Base-by-base conservation (phyloP, 768 basidiomycete species). In the Mycena leptocephala region DNA sequence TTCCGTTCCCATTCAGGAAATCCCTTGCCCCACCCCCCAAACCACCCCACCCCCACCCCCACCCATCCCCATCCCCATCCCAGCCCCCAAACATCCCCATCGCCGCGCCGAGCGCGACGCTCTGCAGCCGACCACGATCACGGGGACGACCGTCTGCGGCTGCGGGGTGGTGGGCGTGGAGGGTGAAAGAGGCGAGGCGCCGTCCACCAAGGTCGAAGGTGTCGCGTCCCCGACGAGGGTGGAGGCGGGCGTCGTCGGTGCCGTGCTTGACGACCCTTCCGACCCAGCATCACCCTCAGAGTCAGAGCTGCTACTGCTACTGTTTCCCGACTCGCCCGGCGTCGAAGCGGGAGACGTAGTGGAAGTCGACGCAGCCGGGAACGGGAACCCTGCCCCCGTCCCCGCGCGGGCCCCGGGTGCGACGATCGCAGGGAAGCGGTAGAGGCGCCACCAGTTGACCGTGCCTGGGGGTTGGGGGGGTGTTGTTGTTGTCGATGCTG, bases 61-160 rank as follows among this genome's bases (percentile, higher is more conserved):
- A 16, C 41, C 41, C 43, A 26, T 35, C 39, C 48, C 39, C 64
- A n/a, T n/a, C 39, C 56, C 68, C 37, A 20, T 3, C 46, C 37
- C 67, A 16, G n/a, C 62, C 62, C 48, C 59, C 71, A 48, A 68
- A 78, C 73, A 26, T 51, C 78, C 22, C 82, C 83, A 71, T 80
- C 63, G 37, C 69, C 81, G 33, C 63, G 16, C 63, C 76, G 78
- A 76, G 74, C n/a, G 82, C 68, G 70, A 83, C 94, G 72, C 93
- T 94, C 84, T 95, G 95, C 56, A 96, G 11, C 95, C 95, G 32
- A 96, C 95, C 69, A 96, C 92, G 75, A 96, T 95, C 75, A 96
- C 94, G 24, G 95, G 95, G 18, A 96, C 92, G 41, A 96, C 93
- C 26, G 92, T 85, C 77, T 88, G 88, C 30, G 65, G 46, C 37